These are phyloP conservation scores for Colletotrichum eremochloae DNA, from an alignment of 2,329 filamentous ascomycete species.

Conservation along the genomic window DNA sequence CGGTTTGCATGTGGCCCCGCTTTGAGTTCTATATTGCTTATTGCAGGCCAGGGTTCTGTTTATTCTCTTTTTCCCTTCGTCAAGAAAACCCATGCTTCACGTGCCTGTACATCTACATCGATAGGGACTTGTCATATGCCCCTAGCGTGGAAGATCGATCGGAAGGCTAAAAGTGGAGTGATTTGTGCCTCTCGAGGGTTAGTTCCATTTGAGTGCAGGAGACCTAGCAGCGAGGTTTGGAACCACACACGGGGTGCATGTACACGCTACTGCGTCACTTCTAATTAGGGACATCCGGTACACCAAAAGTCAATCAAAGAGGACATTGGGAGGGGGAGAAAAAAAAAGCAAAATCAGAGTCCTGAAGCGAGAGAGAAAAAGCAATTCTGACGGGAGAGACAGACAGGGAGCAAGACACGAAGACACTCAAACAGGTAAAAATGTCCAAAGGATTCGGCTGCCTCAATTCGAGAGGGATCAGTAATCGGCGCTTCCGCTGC, in stretches of 20 bases:
- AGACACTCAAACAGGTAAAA: too few relatives aligned
- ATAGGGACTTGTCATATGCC: conserved; percentile 27
- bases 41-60: not conserved
- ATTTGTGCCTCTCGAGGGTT: not conserved
- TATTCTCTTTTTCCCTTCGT: not conserved
- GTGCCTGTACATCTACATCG: not conserved
- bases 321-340: too few relatives aligned
- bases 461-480: not conserved
- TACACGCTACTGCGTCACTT: not conserved
- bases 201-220: not conserved
- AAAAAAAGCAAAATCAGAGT: not conserved
- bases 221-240: not conserved
- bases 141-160: conserved; percentile 36
- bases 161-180: conserved; percentile 23
- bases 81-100: not conserved
- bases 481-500: not conserved
- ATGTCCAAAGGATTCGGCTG: not conserved
- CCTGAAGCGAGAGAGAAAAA: not conserved
- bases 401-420: not conserved
- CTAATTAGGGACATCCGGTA: not conserved
- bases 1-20: conserved; percentile 17
- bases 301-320: not conserved
- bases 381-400: not conserved
- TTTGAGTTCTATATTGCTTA: not conserved
- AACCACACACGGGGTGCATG: not conserved